phyloP scores from a whole-genome alignment of 805 yeast species.

The Saccharomyces kudriavzevii region DNA sequence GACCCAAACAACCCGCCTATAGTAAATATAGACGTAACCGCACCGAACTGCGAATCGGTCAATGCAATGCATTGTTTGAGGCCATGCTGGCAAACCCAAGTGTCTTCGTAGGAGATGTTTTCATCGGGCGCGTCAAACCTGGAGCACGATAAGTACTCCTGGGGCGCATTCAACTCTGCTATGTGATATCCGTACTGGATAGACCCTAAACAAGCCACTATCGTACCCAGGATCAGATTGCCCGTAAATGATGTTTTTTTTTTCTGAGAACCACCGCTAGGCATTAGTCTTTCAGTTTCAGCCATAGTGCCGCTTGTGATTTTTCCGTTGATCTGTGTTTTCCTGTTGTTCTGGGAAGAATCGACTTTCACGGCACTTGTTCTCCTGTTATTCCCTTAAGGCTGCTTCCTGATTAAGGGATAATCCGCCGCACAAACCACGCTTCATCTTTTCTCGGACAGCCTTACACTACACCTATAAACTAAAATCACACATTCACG shows the following conservation, averaged over 20 bases:
- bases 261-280: not conserved
- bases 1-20: slow-evolving; percentile 82
- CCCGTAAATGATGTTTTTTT: slow-evolving; percentile 6
- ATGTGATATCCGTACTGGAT: slow-evolving; percentile 91
- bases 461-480: not conserved
- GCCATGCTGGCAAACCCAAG: slow-evolving; percentile 28
- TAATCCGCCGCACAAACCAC: not conserved
- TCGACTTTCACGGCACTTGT: not conserved
- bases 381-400: not conserved
- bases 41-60: slow-evolving; percentile 52
- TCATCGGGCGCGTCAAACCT: slow-evolving; percentile 19
- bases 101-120: slow-evolving; percentile 13
- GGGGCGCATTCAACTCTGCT: slow-evolving; percentile 91
- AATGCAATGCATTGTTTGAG: slow-evolving; percentile 48
- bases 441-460: not conserved
- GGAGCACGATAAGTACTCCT: slow-evolving; percentile 55
- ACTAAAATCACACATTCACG: not conserved
- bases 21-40: slow-evolving; percentile 69
- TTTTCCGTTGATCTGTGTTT: not conserved
- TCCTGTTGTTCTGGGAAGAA: not conserved
- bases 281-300: slow-evolving; percentile 2
- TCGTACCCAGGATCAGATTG: slow-evolving; percentile 37
- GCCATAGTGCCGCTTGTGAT: not conserved
- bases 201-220: slow-evolving; percentile 66
- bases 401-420: not conserved